A percentile compares a stretch with the other conserved stretches of the same genome.
These are phyloP conservation scores for Chenopodium formosanum DNA, from an alignment of 148 eudicot genomes.

Conservation along the genomic window DNA sequence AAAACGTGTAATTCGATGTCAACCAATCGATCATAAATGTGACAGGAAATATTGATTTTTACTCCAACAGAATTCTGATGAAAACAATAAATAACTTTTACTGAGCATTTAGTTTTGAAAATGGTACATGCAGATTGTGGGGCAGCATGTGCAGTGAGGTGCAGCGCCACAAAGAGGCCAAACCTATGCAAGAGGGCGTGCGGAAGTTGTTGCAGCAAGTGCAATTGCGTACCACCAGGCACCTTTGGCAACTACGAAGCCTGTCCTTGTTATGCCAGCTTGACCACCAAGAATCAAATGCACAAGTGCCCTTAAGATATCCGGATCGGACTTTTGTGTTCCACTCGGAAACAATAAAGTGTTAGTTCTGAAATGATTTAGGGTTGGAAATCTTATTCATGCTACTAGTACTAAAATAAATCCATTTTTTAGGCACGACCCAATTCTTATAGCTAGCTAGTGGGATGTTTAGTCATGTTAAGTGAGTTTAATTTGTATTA, in stretches of 20 bases:
- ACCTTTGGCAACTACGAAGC: slow-evolving; percentile 34
- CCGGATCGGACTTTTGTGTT: background rate
- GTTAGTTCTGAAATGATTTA: no score
- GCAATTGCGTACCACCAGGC: slow-evolving; percentile 43
- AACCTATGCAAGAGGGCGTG: slow-evolving; percentile 35
- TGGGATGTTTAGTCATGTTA: background rate
- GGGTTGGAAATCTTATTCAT: background rate
- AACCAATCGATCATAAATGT: no score
- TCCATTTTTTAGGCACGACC: background rate
- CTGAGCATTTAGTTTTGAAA: background rate
- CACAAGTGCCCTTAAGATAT: slow-evolving; percentile 32
- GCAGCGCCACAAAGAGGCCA: slow-evolving; percentile 30
- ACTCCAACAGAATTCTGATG: background rate
- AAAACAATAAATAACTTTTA: no score
- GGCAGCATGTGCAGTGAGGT: slow-evolving; percentile 31
- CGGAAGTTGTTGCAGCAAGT: slow-evolving; percentile 32
- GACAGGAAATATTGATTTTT: no score
- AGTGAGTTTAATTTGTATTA: background rate
- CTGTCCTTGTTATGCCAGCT: slow-evolving; percentile 34
- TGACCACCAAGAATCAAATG: slow-evolving; percentile 28
- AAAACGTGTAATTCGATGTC: no score
- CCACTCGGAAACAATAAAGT: no score
- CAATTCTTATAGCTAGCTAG: background rate
- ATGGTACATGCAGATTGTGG: slow-evolving; percentile 26
- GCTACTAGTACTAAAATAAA: background rate